Percentiles rank a stretch among this genome's conserved stretches.
Conservation (phyloP, 306 rosid species). For the Quillaja saponaria region DNA sequence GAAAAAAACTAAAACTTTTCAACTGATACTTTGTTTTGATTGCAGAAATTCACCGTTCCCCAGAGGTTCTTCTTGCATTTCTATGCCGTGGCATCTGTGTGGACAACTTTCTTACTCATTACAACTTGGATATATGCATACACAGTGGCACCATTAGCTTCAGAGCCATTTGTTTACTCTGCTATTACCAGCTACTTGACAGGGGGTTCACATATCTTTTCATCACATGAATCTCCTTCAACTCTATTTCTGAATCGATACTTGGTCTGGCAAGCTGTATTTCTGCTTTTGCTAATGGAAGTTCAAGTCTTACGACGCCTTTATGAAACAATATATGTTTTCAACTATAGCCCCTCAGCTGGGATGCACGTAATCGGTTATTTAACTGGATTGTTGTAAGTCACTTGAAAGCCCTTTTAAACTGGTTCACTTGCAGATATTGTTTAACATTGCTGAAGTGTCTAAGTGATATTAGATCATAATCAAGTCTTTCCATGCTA, state of each 20-base stretch:
- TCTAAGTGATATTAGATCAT: too few relatives aligned
- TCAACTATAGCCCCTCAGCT: constrained; percentile 75
- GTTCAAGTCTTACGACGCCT: constrained; percentile 73
- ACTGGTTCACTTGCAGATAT: constrained; percentile 9
- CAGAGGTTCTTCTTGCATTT: constrained; percentile 78
- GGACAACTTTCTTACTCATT: constrained; percentile 76
- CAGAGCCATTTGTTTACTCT: constrained; percentile 52
- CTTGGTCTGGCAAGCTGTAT: constrained; percentile 66
- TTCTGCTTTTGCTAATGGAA: constrained; percentile 79
- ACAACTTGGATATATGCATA: constrained; percentile 73
- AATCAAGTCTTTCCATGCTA: too few relatives aligned
- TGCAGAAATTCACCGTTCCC: constrained; percentile 81
- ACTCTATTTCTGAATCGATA: constrained; percentile 35
- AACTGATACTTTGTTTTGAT: constrained; percentile 2
- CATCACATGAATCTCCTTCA: constrained; percentile 39
- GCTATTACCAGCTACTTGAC: constrained; percentile 56
- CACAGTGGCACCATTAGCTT: constrained; percentile 43
- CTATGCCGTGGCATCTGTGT: constrained; percentile 58
- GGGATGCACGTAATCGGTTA: constrained; percentile 85
- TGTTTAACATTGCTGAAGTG: too few relatives aligned
- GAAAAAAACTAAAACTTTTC: constrained; percentile 5
- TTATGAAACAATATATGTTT: constrained; percentile 61
- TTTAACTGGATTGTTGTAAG: constrained; percentile 84
- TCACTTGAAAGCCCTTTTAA: constrained; percentile 20
- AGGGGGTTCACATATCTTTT: constrained; percentile 56